Evolutionary conservation across 2,329 filamentous ascomycete genomes (phyloP), one percentile per base, ranked within the genome.

Genomic region (Aspergillus luchuensis): DNA sequence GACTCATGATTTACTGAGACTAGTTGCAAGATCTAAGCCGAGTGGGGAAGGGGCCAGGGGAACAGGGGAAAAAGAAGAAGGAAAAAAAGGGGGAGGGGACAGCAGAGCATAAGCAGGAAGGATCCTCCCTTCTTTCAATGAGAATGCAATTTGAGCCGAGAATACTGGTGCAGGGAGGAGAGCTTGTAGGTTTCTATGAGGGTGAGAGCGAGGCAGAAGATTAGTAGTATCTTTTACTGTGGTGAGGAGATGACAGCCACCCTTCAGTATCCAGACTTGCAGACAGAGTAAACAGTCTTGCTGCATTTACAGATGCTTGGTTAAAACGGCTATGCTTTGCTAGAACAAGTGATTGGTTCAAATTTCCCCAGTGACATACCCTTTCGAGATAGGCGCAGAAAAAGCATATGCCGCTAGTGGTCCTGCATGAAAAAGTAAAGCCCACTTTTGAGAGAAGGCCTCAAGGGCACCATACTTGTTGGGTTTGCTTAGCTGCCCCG

Each of bases 1-100:
- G 15, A n/a, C 15, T n/a, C 47, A 21, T 21, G 33, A 30, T 30
- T 11, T 10, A 36, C 33, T 33, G 17, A 33, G 47, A 33, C 47
- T 30, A 45, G 41, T 45, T 23, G 19, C 19, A 13, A 50, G 23
- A 50, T 21, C 10, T 19, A 53, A 11, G n/a, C 15, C 38, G 50
- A 53, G 50, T 53, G 50, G 50, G 50, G 50, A 53, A 53, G 50
- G 36, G 36, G 30, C 30, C 50, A 21, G 50, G 50, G 30, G 17
- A 36, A 36, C 33, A 36, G 33, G 33, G 33, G 33, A 15, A 13
- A 15, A 36, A 6, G 17, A 36, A 36, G 33, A 13, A 13, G 4
- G 5, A 21, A 33, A 23, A 53, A 53, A 53, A 53, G 50, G 50
- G 50, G 47, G 47, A 50, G 47, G 47, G 50, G 33, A 17, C 19